Evolutionary conservation across 2,329 filamentous ascomycete species (phyloP), one percentile per base, ranked within the genome.

Genomic region (Epichloe coenophiala): DNA sequence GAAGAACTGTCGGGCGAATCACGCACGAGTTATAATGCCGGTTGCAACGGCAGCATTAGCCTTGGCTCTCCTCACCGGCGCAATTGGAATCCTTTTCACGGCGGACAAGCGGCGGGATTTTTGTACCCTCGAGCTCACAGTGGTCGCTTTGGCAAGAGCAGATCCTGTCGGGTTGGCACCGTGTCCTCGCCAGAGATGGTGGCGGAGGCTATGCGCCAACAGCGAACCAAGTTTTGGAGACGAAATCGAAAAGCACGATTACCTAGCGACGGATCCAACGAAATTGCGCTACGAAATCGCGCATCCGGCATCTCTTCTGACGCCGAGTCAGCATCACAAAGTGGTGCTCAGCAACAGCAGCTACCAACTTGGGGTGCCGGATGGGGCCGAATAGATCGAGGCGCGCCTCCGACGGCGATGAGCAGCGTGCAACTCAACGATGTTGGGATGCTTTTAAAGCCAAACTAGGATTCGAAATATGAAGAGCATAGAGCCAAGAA

Each of bases 1-100:
- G 87, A 88, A 61, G 77, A 83, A 55, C 68, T 88, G n/a, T 76
- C 81, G 1, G 83, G 82, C 9, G 84, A 88, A 63, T 71, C 77
- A 2, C 75, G 79, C 2, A 81, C 80, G 19, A 82, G 71, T 33
- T 76, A 76, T 57, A 74, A 77, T 49, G 64, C 71, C 5, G 73
- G 72, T 33, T 71, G 71, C 45, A 75, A 75, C 58, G 73, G 73
- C 21, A 76, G 73, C 55, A 71, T 74, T 55, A 61, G 60, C 45
- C 60, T 66, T 11, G 65, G 62, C 19, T 59, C 60, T 2, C 60
- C 63, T 3, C 62, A 59, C 39, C 49, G 61, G 38, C 61, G 57
- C 5, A 62, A 63, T 48, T 72, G 69, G 71, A 73, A 74, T 39
- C 71, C 71, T 0, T 76, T 78, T 53, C 50, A 55, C 3, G 74